Conservation (phyloP, 352 stramenopile genomes). For the Globisporangium cystogenes region DNA sequence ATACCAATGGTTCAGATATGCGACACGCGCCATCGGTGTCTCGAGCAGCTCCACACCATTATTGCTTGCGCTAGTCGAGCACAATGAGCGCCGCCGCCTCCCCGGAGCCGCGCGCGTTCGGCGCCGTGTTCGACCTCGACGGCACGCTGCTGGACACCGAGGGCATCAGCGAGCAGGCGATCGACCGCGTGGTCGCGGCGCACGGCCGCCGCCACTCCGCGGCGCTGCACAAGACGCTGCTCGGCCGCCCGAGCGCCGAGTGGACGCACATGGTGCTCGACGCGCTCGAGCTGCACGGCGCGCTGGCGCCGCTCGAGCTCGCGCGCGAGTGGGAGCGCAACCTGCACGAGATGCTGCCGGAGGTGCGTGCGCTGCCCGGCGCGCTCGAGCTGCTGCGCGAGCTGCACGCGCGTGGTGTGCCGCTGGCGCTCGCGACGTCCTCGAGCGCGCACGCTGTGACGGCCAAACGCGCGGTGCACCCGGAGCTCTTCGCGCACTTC, state of each 20-base stretch:
- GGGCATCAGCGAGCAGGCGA: conserved; percentile 54
- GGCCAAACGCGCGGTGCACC: conserved; percentile 56
- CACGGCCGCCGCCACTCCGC: conserved; percentile 57
- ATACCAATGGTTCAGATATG: too few relatives aligned
- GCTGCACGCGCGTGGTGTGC: conserved; percentile 45
- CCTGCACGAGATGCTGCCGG: conserved; percentile 52
- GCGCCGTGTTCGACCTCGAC: conserved; percentile 80
- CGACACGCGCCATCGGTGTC: too few relatives aligned
- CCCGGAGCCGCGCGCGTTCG: conserved; percentile 12
- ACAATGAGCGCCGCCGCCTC: neutral
- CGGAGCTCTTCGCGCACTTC: conserved; percentile 74
- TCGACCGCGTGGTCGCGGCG: conserved; percentile 43
- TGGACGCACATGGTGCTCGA: conserved; percentile 76
- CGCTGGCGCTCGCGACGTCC: conserved; percentile 67
- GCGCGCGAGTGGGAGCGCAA: conserved; percentile 54
- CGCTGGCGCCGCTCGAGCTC: conserved; percentile 46
- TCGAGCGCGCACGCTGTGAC: conserved; percentile 60
- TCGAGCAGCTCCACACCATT: too few relatives aligned
- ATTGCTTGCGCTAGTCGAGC: too few relatives aligned
- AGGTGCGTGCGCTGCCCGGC: conserved; percentile 48
- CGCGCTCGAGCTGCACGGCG: conserved; percentile 26
- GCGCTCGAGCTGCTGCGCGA: conserved; percentile 36
- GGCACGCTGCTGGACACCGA: conserved; percentile 81
- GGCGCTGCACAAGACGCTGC: conserved; percentile 66
- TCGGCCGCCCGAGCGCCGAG: conserved; percentile 57